Evolutionary conservation across 1,139 yeast genomes (phyloP), one percentile per base, ranked within the genome.

Genomic region (Pichia sp.): DNA sequence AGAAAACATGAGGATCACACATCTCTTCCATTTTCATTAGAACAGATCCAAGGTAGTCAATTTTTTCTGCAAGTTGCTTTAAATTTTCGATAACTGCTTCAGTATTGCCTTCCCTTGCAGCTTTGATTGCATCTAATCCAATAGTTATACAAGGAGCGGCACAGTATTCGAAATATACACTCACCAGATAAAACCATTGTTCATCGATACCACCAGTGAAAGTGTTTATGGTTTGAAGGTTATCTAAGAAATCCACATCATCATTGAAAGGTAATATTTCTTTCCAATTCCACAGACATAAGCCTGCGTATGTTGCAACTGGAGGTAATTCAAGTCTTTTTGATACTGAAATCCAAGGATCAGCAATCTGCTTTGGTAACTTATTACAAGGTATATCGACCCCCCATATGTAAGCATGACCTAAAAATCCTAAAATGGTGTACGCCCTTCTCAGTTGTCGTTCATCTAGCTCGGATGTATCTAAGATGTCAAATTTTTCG

Each of bases 1-100:
- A 89, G 57, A 89, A 89, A 1, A 82, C 79, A 59, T 86, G 94
- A 2, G 97, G 96, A 57, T 88, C 96, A 60, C 96, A 86, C 84
- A 83, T 83, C 51, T 88, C 95, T 57, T 84, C 89, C 94, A 89
- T 84, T 52, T 77, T 72, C 75, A 81, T 76, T 51, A 89, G 63
- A 0, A 84, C 73, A 3, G 81, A 68, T n/a, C 89, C 93, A 51
- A 89, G 66, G 43, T 68, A 66, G 58, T 85, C 95, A 36, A 89
- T 82, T 36, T 73, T 65, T 58, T 83, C 85, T 1, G 96, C 95
- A 44, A 86, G 64, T 34, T 59, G 62, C 55, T 84, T 85, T 31
- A 86, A 64, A 35, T 69, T 61, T 31, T 50, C 53, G 3, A 67
- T 64, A 14, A 81, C 76, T 7, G 52, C 52, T 2, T 65, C 67